Conservation (phyloP, 2,329 filamentous ascomycete species). For the Aspergillus sp. region DNA sequence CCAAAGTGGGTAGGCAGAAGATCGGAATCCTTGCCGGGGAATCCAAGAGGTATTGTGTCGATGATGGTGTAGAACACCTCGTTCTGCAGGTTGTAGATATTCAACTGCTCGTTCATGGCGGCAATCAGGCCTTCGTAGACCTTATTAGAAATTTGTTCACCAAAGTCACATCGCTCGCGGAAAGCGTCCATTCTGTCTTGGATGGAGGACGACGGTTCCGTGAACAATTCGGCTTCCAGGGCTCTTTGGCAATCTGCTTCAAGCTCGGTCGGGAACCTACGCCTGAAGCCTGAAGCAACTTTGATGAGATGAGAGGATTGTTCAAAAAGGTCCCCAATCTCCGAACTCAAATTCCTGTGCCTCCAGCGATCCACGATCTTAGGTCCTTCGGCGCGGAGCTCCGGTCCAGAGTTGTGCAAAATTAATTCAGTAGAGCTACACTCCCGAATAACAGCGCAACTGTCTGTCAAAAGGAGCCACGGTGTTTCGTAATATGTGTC, state of each 20-base stretch:
- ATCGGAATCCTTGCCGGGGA: slow-evolving; percentile 40
- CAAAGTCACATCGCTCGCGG: slow-evolving; percentile 75
- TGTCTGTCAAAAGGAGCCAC: slow-evolving; percentile 83
- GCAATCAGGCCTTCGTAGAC: slow-evolving; percentile 70
- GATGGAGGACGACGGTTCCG: slow-evolving; percentile 68
- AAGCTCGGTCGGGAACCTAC: slow-evolving; percentile 68
- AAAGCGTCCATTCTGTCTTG: slow-evolving; percentile 74
- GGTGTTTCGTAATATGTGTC: slow-evolving; percentile 70
- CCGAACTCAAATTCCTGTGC: slow-evolving; percentile 41
- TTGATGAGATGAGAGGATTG: slow-evolving; percentile 63
- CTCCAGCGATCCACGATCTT: slow-evolving; percentile 43
- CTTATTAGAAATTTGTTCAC: slow-evolving; percentile 77
- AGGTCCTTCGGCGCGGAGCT: slow-evolving; percentile 36
- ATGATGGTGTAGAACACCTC: slow-evolving; percentile 54
- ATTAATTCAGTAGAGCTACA: slow-evolving; percentile 77
- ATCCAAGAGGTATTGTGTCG: slow-evolving; percentile 46
- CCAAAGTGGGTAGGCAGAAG: slow-evolving; percentile 68
- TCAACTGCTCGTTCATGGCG: slow-evolving; percentile 64
- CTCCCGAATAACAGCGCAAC: slow-evolving; percentile 73
- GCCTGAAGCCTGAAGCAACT: slow-evolving; percentile 68
- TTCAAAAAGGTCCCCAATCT: slow-evolving; percentile 54
- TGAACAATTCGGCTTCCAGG: slow-evolving; percentile 70
- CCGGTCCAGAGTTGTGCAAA: slow-evolving; percentile 61
- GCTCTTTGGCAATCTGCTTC: slow-evolving; percentile 66
- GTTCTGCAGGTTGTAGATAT: slow-evolving; percentile 49